A percentile compares a stretch with the other conserved stretches of the same genome.
Conservation (phyloP, 495 filamentous ascomycete genomes). For the Opeltia flavorubescens region DNA sequence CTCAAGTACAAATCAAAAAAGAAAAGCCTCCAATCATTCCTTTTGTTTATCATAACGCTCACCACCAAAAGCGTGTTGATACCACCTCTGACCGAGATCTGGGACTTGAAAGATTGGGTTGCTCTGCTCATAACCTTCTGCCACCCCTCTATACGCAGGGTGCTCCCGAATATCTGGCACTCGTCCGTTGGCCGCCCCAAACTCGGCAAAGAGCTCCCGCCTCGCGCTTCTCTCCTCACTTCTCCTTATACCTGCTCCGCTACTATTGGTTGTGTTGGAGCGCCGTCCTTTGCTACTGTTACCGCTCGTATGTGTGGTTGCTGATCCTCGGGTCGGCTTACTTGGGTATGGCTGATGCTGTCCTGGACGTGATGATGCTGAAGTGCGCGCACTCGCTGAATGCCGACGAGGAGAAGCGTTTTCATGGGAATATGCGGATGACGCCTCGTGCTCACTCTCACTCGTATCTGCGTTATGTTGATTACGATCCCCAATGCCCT, state of each 20-base stretch:
- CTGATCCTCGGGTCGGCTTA: slow-evolving; percentile 4
- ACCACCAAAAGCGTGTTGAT: slow-evolving; percentile 19
- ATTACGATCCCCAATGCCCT: slow-evolving; percentile 2
- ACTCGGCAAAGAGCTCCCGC: slow-evolving; percentile 4
- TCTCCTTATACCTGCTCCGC: neutral
- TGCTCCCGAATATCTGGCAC: slow-evolving; percentile 14
- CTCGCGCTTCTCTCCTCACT: slow-evolving; percentile 6
- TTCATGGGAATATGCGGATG: neutral
- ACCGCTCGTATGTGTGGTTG: slow-evolving; percentile 1
- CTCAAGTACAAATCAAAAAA: too few species aligned
- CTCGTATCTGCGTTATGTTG: slow-evolving; percentile 1
- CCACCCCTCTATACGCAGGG: slow-evolving; percentile 12
- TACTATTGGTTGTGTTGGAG: slow-evolving; percentile 7
- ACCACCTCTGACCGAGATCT: slow-evolving; percentile 7
- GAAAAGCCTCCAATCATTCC: too few species aligned
- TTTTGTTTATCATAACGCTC: too few species aligned
- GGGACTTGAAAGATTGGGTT: slow-evolving; percentile 1
- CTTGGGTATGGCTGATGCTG: slow-evolving; percentile 6
- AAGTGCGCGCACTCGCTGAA: slow-evolving; percentile 5
- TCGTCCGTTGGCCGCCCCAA: slow-evolving; percentile 6
- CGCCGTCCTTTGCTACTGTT: slow-evolving; percentile 7
- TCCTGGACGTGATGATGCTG: slow-evolving; percentile 1
- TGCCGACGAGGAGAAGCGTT: slow-evolving; percentile 4
- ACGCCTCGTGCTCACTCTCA: neutral
- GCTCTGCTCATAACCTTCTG: slow-evolving; percentile 1